Base-by-base conservation (phyloP, 108 stramenopile genomes). In the Nitzschia sp. region DNA sequence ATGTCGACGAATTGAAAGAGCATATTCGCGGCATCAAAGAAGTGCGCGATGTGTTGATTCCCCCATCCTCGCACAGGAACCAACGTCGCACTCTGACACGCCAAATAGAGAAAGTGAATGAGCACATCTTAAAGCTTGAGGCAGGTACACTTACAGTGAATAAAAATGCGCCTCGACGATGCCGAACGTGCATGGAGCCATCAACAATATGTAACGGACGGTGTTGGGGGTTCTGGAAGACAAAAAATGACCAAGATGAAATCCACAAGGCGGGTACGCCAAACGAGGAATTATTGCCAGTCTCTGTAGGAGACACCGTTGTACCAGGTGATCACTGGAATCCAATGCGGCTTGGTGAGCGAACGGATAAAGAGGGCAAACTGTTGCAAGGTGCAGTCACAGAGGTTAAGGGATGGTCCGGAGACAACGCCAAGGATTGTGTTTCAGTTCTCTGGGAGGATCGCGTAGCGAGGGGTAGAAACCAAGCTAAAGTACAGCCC, bases 221-320 rank as follows among this genome's bases (percentile, higher is more conserved):
- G 8, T 92, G 91, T 68, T 92, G 87, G 86, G 91, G 91, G 1
- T 92, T 92, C 67, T 92, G 91, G 91, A 87, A 82, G 23, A 31
- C 53, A 53, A 46, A 54, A 46, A 28, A 9, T 41, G 33, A 26
- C 19, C 55, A 74, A 63, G 38, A 13, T 41, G 38, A 41, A 13
- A 41, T 9, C 9, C 38, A 13, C 38, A 41, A 41, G 38, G 38
- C 38, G 6, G 9, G 38, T 41, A 13, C 38, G 38, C 9, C 6
- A 6, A 45, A 17, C 32, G 57, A 53, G 53, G 50, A 66, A n/a
- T 57, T 72, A 23, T 9, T 72, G 13, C 45, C 63, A 45, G 63
- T 80, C 23, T 52, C 54, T 19, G 56, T 78, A 0, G 81, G 85
- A 15, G 76, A 86, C 36, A 44, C 47, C 22, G 85, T 83, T 0